Percentiles rank a stretch among this genome's conserved stretches.
These are phyloP conservation scores for Anacardium occidentale DNA, from an alignment of 345 rosid genomes.

Conservation along the genomic window DNA sequence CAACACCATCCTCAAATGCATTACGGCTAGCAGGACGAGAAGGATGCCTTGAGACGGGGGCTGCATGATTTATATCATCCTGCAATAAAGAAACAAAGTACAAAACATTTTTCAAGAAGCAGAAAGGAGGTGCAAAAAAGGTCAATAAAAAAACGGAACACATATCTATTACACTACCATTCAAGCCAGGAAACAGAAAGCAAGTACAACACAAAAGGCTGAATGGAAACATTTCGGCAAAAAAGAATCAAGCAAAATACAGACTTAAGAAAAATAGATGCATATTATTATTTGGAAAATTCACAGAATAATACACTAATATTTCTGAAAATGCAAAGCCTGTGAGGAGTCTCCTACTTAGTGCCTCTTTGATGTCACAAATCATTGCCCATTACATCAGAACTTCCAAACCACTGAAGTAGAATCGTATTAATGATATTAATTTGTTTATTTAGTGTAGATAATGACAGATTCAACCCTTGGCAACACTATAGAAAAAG, in stretches of 20 bases:
- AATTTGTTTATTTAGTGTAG: background rate
- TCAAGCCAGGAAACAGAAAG: constrained; percentile 8
- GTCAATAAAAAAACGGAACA: background rate
- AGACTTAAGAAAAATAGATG: background rate
- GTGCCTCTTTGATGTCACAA: background rate
- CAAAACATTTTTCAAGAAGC: constrained; percentile 7
- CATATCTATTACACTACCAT: constrained; percentile 8
- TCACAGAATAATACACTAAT: background rate
- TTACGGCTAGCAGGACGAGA: constrained; percentile 61
- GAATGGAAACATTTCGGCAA: background rate
- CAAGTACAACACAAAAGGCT: background rate
- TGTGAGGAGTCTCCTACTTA: background rate
- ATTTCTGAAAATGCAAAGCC: constrained; percentile 7
- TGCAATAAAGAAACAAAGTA: constrained; percentile 33
- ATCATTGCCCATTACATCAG: background rate
- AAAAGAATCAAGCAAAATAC: background rate
- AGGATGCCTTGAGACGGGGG: constrained; percentile 44
- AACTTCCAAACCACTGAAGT: background rate
- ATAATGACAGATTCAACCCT: constrained; percentile 14
- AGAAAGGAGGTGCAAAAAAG: background rate
- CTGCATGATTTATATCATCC: constrained; percentile 48
- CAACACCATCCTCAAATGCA: constrained; percentile 47
- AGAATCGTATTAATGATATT: background rate
- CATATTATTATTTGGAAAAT: constrained; percentile 1
- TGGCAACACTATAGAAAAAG: background rate